These are phyloP conservation scores for Rhizoctonia solani DNA, from an alignment of 1,284 basidiomycete species.

Conservation along the genomic window DNA sequence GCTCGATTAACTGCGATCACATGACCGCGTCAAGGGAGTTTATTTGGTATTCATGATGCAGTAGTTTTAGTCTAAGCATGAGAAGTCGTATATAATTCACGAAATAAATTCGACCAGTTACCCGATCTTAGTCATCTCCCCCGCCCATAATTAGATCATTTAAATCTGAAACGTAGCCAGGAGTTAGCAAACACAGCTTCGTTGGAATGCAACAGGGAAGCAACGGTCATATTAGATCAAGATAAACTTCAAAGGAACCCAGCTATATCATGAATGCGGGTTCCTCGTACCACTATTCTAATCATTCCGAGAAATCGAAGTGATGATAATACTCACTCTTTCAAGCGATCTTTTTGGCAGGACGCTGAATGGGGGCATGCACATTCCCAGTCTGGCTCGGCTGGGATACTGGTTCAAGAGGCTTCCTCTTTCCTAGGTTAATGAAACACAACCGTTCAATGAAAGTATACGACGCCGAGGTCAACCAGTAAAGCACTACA, in stretches of 20 bases:
- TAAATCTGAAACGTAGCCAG: too few relatives aligned
- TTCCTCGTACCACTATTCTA: slow-evolving; percentile 33
- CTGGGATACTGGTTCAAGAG: too few relatives aligned
- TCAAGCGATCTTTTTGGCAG: not conserved
- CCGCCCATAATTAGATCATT: too few relatives aligned
- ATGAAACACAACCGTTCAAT: slow-evolving; percentile 72
- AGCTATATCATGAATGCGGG: slow-evolving; percentile 14
- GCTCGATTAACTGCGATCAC: slow-evolving; percentile 21
- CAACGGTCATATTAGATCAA: slow-evolving; percentile 39
- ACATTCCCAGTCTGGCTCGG: too few relatives aligned
- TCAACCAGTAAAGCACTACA: slow-evolving; percentile 81
- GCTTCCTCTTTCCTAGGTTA: slow-evolving; percentile 9
- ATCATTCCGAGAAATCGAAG: not conserved
- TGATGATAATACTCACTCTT: not conserved
- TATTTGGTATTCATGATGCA: not conserved
- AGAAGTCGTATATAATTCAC: too few relatives aligned
- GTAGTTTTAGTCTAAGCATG: too few relatives aligned
- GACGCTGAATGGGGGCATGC: too few relatives aligned
- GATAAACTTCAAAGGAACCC: slow-evolving; percentile 33
- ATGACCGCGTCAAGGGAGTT: slow-evolving; percentile 15
- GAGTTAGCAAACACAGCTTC: not conserved
- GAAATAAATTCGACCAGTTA: too few relatives aligned
- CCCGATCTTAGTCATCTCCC: too few relatives aligned
- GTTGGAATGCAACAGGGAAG: not conserved
- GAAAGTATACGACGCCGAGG: slow-evolving; percentile 79